Evolutionary conservation across 208 protist genomes (phyloP), one percentile per base, ranked within the genome.

Genomic region (Leishmania aethiopica): DNA sequence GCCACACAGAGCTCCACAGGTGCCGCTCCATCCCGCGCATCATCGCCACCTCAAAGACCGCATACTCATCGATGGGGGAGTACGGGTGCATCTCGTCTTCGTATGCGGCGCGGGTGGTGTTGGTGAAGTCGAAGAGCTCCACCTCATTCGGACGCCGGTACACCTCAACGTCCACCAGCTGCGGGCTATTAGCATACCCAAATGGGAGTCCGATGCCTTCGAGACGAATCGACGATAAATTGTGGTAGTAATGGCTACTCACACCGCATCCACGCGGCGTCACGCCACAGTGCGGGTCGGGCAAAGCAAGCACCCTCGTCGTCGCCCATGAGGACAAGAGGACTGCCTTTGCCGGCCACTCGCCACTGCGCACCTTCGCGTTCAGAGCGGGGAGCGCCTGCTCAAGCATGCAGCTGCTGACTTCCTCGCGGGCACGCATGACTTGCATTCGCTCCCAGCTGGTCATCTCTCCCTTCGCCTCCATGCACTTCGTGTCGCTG

Each of bases 61-160:
- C 80, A 62, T 89, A 89, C 35, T 76, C 59, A 47, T 87, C 78
- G 11, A 85, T 73, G 13, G 75, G 62, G 37, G 69, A 87, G 35
- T 84, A 87, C 1, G 82, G 79, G 40, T 81, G 51, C 83, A 84
- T 87, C 57, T 89, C 83, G 19, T 83, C 74, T 22, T 85, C 79
- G 59, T 84, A 84, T 8, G 83, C 83, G 42, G 42, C 40, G 2
- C 75, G 79, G 6, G 84, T 90, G n/a, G 70, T 66, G 74, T 82
- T 83, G 74, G 76, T 77, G 47, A 78, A 60, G 66, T 82, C 67
- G 45, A 84, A 81, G 35, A 86, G 45, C 67, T 84, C 84, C 51
- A 82, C 73, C 75, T 88, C 81, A 45, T 80, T 78, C 32, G 88
- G 17, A 10, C 79, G 72, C 22, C 51, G 35, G 60, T 79, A 75